Evolutionary conservation across 106 monocot species (phyloP), one percentile per base, ranked within the genome.

Genomic region (Posidonia australis): DNA sequence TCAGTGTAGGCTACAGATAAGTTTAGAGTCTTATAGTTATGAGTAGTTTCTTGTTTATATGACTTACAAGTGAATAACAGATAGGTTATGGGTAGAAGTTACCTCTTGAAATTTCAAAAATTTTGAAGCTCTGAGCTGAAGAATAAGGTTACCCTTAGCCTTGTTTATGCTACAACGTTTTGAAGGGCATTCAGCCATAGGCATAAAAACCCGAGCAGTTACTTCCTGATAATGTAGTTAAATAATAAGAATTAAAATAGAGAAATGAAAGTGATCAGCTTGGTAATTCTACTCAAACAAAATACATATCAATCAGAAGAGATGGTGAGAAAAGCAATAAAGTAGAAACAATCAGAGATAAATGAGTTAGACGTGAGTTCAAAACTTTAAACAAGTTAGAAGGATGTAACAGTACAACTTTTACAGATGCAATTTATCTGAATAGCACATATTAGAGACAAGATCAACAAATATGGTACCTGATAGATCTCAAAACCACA

Each of bases 21-120:
- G n/a, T n/a, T n/a, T n/a, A n/a, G n/a, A n/a, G n/a, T n/a, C n/a
- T n/a, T n/a, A n/a, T n/a, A n/a, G n/a, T n/a, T n/a, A n/a, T n/a
- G n/a, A n/a, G n/a, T 4, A 36, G 36, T 36, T 36, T 36, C 36
- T 2, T 2, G 36, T 7, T 36, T 7, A 36, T 36, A 36, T 36
- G 2, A 4, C 7, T 36, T 2, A 36, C 2, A 36, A 36, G 36
- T 36, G 7, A 36, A 36, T 4, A 36, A 7, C 36, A 36, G 7
- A 36, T 36, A 4, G 5, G 7, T 4, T 17, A 70, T 12, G 3
- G n/a, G 43, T 36, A 65, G 61, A 81, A 65, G 13, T 46, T 77
- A 96, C 96, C 90, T 96, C 96, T 75, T 96, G 96, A 80, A 96
- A 96, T 68, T 87, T 96, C 54, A 85, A 67, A 77, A 96, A 96